A percentile compares a stretch with the other conserved stretches of the same genome.
These are phyloP conservation scores for Pseudonitzschia multistriata DNA, from an alignment of 108 stramenopile genomes.

Conservation along the genomic window DNA sequence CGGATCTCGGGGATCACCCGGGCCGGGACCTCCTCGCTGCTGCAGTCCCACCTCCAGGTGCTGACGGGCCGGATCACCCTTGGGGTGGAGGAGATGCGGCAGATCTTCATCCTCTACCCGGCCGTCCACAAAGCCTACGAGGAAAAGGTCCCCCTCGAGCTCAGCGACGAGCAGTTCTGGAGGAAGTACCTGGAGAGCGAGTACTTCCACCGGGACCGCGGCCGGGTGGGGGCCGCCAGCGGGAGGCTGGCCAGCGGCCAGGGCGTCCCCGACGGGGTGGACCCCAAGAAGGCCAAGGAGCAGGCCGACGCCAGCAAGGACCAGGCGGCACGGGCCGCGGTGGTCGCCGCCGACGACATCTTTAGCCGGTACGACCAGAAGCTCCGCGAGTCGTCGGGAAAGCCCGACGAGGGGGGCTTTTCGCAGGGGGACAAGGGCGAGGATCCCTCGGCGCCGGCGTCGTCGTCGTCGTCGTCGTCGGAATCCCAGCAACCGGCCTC, in stretches of 20 bases:
- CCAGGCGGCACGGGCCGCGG: constrained; percentile 72
- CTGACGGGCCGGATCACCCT: constrained; percentile 46
- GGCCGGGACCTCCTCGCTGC: constrained; percentile 56
- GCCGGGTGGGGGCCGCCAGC: constrained; percentile 62
- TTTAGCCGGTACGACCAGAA: constrained; percentile 79
- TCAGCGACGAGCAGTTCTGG: constrained; percentile 89
- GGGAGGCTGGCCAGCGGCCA: constrained; percentile 16
- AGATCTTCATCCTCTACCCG: constrained; percentile 88
- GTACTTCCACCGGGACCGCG: constrained; percentile 89
- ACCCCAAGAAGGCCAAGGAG: constrained; percentile 28
- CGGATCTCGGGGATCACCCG: constrained; percentile 56
- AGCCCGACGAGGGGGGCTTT: constrained; percentile 10
- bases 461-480: too few species aligned
- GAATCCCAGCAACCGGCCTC: background rate
- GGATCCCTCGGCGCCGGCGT: constrained; percentile 12
- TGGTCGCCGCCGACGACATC: constrained; percentile 80
- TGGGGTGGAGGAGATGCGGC: constrained; percentile 84
- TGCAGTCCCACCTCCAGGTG: constrained; percentile 66
- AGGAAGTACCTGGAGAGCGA: constrained; percentile 85
- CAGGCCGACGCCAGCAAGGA: constrained; percentile 37
- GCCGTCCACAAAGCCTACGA: constrained; percentile 90
- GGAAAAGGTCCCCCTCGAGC: constrained; percentile 86
- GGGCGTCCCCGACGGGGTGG: background rate
- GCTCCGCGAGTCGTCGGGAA: constrained; percentile 29
- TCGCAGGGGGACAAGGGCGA: too few species aligned